Evolutionary conservation across 2,329 filamentous ascomycete species (phyloP).

Genomic region (Pseudogymnoascus sp.): DNA sequence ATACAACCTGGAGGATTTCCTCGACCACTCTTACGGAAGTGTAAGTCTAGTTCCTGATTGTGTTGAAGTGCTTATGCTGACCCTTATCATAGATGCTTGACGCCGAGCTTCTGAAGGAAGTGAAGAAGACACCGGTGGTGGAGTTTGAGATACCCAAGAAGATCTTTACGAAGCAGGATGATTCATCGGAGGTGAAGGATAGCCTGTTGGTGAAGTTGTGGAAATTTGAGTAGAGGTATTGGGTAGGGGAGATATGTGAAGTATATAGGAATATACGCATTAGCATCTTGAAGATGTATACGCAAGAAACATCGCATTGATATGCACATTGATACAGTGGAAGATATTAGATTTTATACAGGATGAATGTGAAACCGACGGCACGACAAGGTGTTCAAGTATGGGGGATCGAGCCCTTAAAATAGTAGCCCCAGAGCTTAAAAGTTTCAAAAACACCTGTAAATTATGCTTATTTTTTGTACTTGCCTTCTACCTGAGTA

Average conservation of each 20-base stretch:
- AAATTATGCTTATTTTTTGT: slow-evolving; percentile 9
- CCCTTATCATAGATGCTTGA: slow-evolving; percentile 59
- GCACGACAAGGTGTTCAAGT: background rate
- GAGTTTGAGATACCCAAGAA: slow-evolving; percentile 79
- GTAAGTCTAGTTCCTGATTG: slow-evolving; percentile 41
- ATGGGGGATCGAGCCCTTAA: background rate
- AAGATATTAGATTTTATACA: background rate
- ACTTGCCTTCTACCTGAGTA: background rate
- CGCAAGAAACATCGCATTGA: background rate
- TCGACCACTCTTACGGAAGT: slow-evolving; percentile 85
- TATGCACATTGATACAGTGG: background rate
- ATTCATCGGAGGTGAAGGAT: slow-evolving; percentile 38
- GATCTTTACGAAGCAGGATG: slow-evolving; percentile 38
- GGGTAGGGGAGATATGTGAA: background rate
- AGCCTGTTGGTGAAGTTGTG: slow-evolving; percentile 53
- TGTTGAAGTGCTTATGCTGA: slow-evolving; percentile 27
- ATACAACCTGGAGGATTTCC: slow-evolving; percentile 94
- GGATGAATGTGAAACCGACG: background rate
- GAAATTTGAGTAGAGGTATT: slow-evolving; percentile 39
- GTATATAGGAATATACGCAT: background rate
- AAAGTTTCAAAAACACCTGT: slow-evolving; percentile 12
- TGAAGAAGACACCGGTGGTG: slow-evolving; percentile 80
- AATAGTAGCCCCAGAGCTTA: slow-evolving; percentile 12
- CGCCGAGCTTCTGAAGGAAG: slow-evolving; percentile 71
- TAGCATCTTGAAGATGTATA: background rate